Evolutionary conservation across 805 yeast species (phyloP), one percentile per base, ranked within the genome.

Genomic region (Yamadazyma endophytica): DNA sequence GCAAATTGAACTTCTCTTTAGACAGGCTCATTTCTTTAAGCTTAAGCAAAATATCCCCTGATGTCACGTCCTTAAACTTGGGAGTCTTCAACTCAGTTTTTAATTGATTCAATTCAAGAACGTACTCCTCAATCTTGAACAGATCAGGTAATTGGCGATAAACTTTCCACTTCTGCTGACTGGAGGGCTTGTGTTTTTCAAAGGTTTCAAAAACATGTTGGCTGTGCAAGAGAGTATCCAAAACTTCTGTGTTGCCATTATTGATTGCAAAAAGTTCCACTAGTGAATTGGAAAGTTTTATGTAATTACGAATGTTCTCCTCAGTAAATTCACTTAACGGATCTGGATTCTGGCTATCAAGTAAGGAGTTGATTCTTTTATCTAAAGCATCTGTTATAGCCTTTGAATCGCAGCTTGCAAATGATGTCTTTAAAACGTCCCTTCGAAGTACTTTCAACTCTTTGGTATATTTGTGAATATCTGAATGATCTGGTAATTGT

Each of bases 211-310:
- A 74, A 8, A 61, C 59, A 35, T 53, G 47, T 32, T 72, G 73
- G 38, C 72, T 74, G 30, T 73, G 69, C 13, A 75, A 46, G 24
- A 79, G 47, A 1, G 79, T 60, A 44, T 80, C 87, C 44, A 80
- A 64, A 9, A 75, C 64, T 31, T 71, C 72, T 2, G 79, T 61
- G 43, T 76, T 71, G 1, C 79, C 81, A 12, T 82, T 80, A 43
- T 80, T 79, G 20, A 73, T 43, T 12, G 56, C 52, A 50, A 20
- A 78, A 58, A 35, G 63, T 46, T 42, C 42, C 75, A 82, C 21
- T 23, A 41, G 28, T 6, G 28, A 33, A 9, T 13, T 34, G 8
- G 28, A 24, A 8, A 40, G 29, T 17, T 36, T 39, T 13, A 26
- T 22, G 12, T 11, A 24, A 11, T 18, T 6, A 24, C 15, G 11